Base-by-base conservation (phyloP, 228 moss, liverwort and hornwort species). In the Sphagnum fallax region DNA sequence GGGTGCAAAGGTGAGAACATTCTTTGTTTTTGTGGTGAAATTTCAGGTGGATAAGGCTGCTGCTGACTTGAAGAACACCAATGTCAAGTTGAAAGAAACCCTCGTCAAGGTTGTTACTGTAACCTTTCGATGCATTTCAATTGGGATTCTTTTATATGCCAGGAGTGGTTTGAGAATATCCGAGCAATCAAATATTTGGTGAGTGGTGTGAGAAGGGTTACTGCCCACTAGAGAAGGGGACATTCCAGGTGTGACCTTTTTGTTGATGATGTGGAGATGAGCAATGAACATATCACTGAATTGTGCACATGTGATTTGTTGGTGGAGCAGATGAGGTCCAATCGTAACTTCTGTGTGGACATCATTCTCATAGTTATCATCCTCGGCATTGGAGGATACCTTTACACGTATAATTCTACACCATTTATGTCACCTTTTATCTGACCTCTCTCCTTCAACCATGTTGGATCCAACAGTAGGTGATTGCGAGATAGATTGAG, bases 281-380 rank as follows among this genome's bases (percentile, higher is more conserved):
- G 6, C 51, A 8, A 5, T 67, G 53, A 4, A 63, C 10, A 14
- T 55, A 6, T 52, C 16, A 50, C 15, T 15, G 12, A 6, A 18
- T 16, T 18, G 6, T 6, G 47, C 12, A 47, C 53, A 14, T 8
- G 5, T 48, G 11, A 32, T 32, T 32, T 48, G 18, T 13, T 4
- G 69, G 50, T 51, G 65, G 71, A 63, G 70, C 87, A 90, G 90
- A 75, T 90, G 85, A 80, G 90, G 63, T 83, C 90, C 4, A 90
- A 79, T 77, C 80, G 90, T 65, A 90, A 90, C 78, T 90, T 90
- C 59, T 90, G 87, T 69, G 63, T 87, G 48, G 90, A 87, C 74
- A 72, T 90, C 51, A 78, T 76, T 52, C 71, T 90, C 16, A 73
- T 90, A 50, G 75, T 82, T 47, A 87, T 90, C 57, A 64, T 82